Percentiles rank a stretch among this genome's conserved stretches.
Evolutionary conservation across 257 asterid species (phyloP).

Genomic region (Gentiana macrophylla): DNA sequence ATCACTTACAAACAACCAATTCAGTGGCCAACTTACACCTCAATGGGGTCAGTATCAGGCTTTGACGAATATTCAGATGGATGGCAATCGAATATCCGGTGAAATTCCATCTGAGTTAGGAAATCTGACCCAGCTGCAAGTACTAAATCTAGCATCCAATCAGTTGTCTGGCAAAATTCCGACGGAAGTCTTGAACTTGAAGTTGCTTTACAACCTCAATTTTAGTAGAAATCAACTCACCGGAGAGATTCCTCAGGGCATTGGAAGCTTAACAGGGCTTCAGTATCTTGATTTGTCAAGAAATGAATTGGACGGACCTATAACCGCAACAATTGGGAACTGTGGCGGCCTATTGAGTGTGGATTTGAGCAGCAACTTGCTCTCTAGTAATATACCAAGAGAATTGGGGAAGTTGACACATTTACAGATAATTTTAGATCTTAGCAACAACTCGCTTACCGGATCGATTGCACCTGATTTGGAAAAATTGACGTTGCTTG

Average conservation of each 20-base stretch:
- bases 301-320: constrained; percentile 39
- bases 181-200: constrained; percentile 33
- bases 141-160: constrained; percentile 50
- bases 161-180: constrained; percentile 56
- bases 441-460: constrained; percentile 47
- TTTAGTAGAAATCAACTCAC: constrained; percentile 48
- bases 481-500: constrained; percentile 38
- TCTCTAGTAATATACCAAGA: constrained; percentile 50
- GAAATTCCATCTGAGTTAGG: constrained; percentile 61
- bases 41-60: constrained; percentile 43
- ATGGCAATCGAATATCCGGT: constrained; percentile 47
- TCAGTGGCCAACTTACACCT: constrained; percentile 48
- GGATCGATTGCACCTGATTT: constrained; percentile 53
- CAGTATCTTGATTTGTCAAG: constrained; percentile 52
- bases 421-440: constrained; percentile 45
- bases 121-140: constrained; percentile 32
- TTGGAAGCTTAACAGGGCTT: constrained; percentile 35
- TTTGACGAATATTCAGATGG: constrained; percentile 43
- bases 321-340: constrained; percentile 42
- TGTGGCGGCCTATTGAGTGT: constrained; percentile 30
- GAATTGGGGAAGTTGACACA: constrained; percentile 41
- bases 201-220: constrained; percentile 27
- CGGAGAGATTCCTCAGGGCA: constrained; percentile 48
- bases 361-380: constrained; percentile 37
- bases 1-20: constrained; percentile 40